Evolutionary conservation across 345 rosid species (phyloP), one percentile per base, ranked within the genome.

Genomic region (Aquilaria sinensis): DNA sequence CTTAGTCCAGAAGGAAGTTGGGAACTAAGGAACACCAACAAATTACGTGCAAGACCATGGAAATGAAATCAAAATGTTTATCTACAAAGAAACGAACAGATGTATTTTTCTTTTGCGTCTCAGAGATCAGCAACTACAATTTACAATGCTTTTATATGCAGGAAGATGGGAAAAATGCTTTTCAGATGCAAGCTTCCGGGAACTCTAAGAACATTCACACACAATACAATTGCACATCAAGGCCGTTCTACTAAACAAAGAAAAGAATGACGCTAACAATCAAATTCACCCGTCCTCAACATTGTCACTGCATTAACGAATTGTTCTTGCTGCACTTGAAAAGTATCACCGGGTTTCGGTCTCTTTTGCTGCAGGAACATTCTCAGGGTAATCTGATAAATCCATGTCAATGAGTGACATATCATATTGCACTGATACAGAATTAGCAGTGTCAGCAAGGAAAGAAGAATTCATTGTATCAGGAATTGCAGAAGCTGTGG

Each of bases 331-430:
- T 16, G 23, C 49, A 57, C 61, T 32, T 37, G 63, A 37, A 37
- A 37, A 37, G 43, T 3, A 37, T 87, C 85, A 80, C 70, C 86
- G 75, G 64, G 53, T 64, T 68, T 47, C 82, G 56, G 67, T 67
- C 54, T 66, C 74, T 69, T 77, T 82, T 31, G 83, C 94, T 58
- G 92, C 80, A 55, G 96, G 89, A 23, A 88, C 94, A 59, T 86
- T 77, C 45, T 79, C 73, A 7, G 94, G 88, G 68, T 91, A 88
- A 67, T 74, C 81, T 41, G 89, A 82, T 76, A 91, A 69, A 74
- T 91, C 96, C 15, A 88, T 73, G 80, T 91, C 97, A 50, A 91
- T 77, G 48, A 91, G 86, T 2, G 94, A 77, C 89, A 86, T 78
- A 75, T 91, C 96, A 57, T 84, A 86, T 60, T 85, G 64, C 11